Percentiles rank a stretch among this genome's conserved stretches.
phyloP scores from a whole-genome alignment of 106 monocot species.

The Dactylorhiza incarnata region DNA sequence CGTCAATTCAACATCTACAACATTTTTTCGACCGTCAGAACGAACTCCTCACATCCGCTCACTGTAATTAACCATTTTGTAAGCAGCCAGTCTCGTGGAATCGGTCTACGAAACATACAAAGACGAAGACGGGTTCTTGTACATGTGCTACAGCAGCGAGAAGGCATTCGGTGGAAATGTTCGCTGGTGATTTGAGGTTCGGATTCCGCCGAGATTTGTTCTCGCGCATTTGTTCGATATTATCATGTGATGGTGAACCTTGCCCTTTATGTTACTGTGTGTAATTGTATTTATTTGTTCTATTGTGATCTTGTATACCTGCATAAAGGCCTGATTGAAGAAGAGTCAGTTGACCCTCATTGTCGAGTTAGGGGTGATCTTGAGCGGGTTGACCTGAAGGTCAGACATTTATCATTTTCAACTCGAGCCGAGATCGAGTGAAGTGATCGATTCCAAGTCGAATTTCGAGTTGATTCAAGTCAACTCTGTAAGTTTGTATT shows the following conservation, averaged over 20 bases:
- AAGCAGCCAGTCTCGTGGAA: constrained; percentile 32
- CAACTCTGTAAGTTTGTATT: too few species aligned
- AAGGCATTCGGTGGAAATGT: constrained; percentile 42
- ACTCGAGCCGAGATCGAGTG: too few species aligned
- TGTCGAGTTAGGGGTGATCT: too few species aligned
- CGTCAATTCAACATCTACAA: neutral
- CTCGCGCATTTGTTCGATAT: neutral
- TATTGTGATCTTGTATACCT: neutral
- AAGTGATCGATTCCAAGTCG: too few species aligned
- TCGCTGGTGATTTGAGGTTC: too few species aligned
- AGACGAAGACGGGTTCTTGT: constrained; percentile 61
- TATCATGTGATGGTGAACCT: neutral
- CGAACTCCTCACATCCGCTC: neutral
- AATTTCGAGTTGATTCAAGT: too few species aligned
- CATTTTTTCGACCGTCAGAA: neutral
- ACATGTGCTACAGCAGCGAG: constrained; percentile 70
- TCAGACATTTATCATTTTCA: too few species aligned
- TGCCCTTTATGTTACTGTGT: neutral
- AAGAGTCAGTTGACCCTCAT: too few species aligned
- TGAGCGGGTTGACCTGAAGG: too few species aligned
- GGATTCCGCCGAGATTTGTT: neutral
- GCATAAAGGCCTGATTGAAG: neutral
- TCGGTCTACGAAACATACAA: constrained; percentile 38
- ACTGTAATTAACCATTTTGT: neutral
- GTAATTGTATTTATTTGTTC: neutral